Conservation (phyloP, 73 alveolate genomes). For the Tetrahymena borealis region DNA sequence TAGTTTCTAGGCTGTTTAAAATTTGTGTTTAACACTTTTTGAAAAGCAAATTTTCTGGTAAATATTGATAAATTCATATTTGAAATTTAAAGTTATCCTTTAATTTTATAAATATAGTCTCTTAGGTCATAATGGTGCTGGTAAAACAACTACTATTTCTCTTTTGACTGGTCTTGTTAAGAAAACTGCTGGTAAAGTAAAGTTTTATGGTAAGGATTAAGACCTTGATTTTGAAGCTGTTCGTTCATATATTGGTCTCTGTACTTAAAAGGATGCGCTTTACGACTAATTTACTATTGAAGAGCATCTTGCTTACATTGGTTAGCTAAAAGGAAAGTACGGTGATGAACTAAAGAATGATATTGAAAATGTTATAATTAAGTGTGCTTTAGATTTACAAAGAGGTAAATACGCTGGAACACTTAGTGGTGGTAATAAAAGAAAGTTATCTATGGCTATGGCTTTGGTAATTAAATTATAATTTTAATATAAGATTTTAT, state of each 20-base stretch:
- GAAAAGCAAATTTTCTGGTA: background rate
- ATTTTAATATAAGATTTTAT: background rate
- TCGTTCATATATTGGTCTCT: constrained; percentile 45
- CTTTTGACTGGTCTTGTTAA: constrained; percentile 37
- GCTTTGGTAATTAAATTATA: constrained; percentile 68
- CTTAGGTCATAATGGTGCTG: constrained; percentile 57
- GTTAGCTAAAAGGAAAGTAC: constrained; percentile 39
- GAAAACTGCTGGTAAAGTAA: constrained; percentile 1
- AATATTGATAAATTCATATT: background rate
- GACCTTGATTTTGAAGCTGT: constrained; percentile 8
- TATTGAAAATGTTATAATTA: background rate
- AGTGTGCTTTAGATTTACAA: constrained; percentile 49
- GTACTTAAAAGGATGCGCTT: constrained; percentile 41
- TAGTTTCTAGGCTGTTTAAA: background rate
- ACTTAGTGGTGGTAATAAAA: constrained; percentile 84
- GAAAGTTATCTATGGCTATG: constrained; percentile 86
- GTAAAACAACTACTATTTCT: constrained; percentile 45
- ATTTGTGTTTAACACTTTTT: background rate
- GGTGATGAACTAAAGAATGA: background rate
- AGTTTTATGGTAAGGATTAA: background rate
- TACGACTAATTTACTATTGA: constrained; percentile 51
- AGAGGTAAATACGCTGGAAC: constrained; percentile 55
- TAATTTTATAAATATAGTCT: constrained; percentile 13
- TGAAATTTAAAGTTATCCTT: background rate
- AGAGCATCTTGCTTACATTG: constrained; percentile 47